phyloP scores from a whole-genome alignment of 192 early-diverging fungal genomes.

The Entomortierella lignicola region DNA sequence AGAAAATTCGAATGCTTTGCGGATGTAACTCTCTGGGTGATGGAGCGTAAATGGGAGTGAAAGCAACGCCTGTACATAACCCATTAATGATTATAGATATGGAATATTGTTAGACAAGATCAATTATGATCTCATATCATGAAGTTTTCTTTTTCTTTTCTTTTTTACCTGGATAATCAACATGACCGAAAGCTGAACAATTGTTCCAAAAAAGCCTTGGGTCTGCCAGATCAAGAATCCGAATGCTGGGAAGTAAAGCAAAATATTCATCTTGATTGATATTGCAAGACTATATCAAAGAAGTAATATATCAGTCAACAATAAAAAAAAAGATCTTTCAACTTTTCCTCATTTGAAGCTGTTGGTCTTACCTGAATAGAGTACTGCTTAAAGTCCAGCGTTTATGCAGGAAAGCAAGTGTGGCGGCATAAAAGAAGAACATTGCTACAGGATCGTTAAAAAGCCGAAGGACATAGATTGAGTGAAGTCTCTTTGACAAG shows the following conservation, averaged over 20 bases:
- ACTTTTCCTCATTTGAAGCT: too few species aligned
- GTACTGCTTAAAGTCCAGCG: conserved; percentile 63
- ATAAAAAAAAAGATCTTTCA: too few species aligned
- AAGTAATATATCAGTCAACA: too few species aligned
- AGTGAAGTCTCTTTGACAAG: conserved; percentile 90
- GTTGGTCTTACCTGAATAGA: conserved; percentile 82
- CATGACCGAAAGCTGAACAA: conserved; percentile 59
- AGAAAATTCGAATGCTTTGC: conserved; percentile 87
- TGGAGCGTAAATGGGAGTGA: conserved; percentile 54
- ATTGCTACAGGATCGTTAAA: conserved; percentile 96
- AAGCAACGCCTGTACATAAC: conserved; percentile 25
- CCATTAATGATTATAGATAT: background rate
- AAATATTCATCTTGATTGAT: conserved; percentile 95
- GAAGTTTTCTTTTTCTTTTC: too few species aligned
- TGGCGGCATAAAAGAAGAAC: conserved; percentile 79
- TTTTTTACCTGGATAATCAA: conserved; percentile 63
- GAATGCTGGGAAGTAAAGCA: conserved; percentile 90
- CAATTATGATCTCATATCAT: too few species aligned
- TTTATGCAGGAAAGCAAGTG: conserved; percentile 69
- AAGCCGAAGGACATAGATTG: conserved; percentile 90
- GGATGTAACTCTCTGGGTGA: conserved; percentile 73
- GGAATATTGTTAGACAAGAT: too few species aligned
- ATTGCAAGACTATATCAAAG: conserved; percentile 72
- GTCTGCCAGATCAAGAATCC: conserved; percentile 73
- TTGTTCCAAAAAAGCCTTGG: conserved; percentile 57